Conservation (phyloP, 1,139 yeast genomes). For the Scheffersomyces cryptocercus region DNA sequence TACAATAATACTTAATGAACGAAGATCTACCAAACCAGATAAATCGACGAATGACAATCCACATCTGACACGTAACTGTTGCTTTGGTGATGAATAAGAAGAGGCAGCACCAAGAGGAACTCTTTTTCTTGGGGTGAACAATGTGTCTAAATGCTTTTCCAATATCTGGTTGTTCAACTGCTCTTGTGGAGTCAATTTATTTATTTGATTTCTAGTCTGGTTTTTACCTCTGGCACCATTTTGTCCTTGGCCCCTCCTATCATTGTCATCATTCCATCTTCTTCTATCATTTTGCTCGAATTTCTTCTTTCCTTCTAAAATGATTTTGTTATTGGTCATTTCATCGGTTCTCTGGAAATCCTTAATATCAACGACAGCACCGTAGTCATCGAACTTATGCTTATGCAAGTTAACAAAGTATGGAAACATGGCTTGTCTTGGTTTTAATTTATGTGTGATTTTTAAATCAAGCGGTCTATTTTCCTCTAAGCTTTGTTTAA, state of each 20-base stretch:
- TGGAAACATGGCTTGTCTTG: constrained; percentile 81
- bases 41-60: constrained; percentile 78
- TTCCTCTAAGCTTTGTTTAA: constrained; percentile 39
- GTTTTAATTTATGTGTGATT: constrained; percentile 55
- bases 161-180: constrained; percentile 43
- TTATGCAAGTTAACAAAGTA: constrained; percentile 51
- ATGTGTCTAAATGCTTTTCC: constrained; percentile 55
- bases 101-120: constrained; percentile 24
- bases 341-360: constrained; percentile 68
- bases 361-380: constrained; percentile 64
- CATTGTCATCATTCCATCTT: constrained; percentile 29
- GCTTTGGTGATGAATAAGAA: constrained; percentile 17
- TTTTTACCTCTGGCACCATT: constrained; percentile 19
- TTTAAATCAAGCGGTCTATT: constrained; percentile 59
- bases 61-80: constrained; percentile 59
- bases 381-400: constrained; percentile 80
- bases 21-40: constrained; percentile 80
- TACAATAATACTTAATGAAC: constrained; percentile 78
- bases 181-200: constrained; percentile 48
- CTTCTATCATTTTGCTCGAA: constrained; percentile 33
- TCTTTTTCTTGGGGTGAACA: constrained; percentile 57
- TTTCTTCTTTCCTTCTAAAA: constrained; percentile 27
- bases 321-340: constrained; percentile 35
- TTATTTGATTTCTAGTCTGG: constrained; percentile 33
- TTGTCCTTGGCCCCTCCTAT: constrained; percentile 20